These are phyloP conservation scores for Cutaneotrichosporon sp. DNA, from an alignment of 1,284 basidiomycete genomes.

Conservation along the genomic window DNA sequence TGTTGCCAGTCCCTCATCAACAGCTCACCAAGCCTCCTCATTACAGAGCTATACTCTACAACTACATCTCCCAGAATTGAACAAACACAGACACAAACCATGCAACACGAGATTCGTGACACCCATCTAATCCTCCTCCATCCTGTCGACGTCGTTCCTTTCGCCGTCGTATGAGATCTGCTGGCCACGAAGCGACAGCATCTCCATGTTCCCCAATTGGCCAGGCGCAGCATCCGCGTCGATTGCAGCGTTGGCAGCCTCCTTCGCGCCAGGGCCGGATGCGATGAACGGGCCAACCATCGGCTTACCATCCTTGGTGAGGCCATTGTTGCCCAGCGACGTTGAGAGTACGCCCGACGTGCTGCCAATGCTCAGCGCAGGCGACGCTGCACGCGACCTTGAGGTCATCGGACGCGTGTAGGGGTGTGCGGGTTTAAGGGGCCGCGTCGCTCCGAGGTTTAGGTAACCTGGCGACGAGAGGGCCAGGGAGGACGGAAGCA, in stretches of 20 bases:
- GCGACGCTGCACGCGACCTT: slow-evolving; percentile 44
- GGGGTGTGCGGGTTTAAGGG: slow-evolving; percentile 26
- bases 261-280: slow-evolving; percentile 24
- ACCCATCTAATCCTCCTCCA: slow-evolving; percentile 14
- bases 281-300: slow-evolving; percentile 38
- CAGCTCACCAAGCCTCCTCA: too few species aligned
- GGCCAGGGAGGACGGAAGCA: slow-evolving; percentile 33
- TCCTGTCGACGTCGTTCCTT: not conserved
- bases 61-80: slow-evolving; percentile 5
- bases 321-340: slow-evolving; percentile 30
- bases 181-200: slow-evolving; percentile 33
- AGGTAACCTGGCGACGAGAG: slow-evolving; percentile 22
- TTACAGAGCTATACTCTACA: not conserved
- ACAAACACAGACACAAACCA: not conserved
- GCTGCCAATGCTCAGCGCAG: slow-evolving; percentile 46
- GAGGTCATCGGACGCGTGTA: slow-evolving; percentile 42
- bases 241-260: slow-evolving; percentile 20
- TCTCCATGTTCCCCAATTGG: slow-evolving; percentile 40
- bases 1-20: too few species aligned
- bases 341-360: slow-evolving; percentile 36
- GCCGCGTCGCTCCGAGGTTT: slow-evolving; percentile 10
- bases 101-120: not conserved
- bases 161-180: slow-evolving; percentile 1
- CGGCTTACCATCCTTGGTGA: slow-evolving; percentile 15
- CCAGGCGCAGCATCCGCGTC: slow-evolving; percentile 24